These are phyloP conservation scores for Euphorbia tirucalli DNA, from an alignment of 345 rosid species.

Conservation along the genomic window DNA sequence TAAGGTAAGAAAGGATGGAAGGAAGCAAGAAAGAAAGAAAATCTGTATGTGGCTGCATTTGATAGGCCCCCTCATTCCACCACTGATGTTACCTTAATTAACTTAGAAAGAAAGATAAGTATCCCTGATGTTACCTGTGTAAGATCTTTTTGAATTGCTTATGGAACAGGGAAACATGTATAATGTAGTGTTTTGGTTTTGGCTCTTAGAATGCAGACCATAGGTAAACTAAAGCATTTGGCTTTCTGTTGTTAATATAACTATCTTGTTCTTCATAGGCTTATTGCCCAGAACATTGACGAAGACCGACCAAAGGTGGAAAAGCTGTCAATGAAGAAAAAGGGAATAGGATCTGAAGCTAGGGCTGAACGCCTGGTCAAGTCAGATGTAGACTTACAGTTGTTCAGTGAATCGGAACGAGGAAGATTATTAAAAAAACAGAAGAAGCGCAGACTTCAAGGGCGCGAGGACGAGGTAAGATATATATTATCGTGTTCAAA, in stretches of 20 bases:
- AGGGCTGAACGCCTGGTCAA: constrained; percentile 72
- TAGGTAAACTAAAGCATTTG: constrained; percentile 10
- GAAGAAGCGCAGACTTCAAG: constrained; percentile 85
- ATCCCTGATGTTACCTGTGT: not conserved
- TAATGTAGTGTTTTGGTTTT: not conserved
- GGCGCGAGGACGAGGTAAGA: constrained; percentile 91
- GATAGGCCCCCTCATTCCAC: not conserved
- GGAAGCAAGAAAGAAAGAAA: not conserved
- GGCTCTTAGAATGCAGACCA: not conserved
- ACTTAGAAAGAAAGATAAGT: not conserved
- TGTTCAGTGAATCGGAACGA: constrained; percentile 65
- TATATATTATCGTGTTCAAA: constrained; percentile 5
- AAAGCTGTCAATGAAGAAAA: constrained; percentile 81
- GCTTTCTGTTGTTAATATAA: not conserved
- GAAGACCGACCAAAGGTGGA: constrained; percentile 73
- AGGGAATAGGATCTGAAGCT: constrained; percentile 89
- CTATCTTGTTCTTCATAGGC: constrained; percentile 32
- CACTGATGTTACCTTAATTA: not conserved
- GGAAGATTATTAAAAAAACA: constrained; percentile 79
- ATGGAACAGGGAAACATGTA: not conserved
- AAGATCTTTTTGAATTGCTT: not conserved
- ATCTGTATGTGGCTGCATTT: not conserved
- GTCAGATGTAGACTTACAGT: constrained; percentile 77
- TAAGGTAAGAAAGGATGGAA: not conserved
- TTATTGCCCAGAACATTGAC: constrained; percentile 42